These are phyloP conservation scores for Phytophthora litchii DNA, from an alignment of 352 stramenopile species.

Conservation along the genomic window DNA sequence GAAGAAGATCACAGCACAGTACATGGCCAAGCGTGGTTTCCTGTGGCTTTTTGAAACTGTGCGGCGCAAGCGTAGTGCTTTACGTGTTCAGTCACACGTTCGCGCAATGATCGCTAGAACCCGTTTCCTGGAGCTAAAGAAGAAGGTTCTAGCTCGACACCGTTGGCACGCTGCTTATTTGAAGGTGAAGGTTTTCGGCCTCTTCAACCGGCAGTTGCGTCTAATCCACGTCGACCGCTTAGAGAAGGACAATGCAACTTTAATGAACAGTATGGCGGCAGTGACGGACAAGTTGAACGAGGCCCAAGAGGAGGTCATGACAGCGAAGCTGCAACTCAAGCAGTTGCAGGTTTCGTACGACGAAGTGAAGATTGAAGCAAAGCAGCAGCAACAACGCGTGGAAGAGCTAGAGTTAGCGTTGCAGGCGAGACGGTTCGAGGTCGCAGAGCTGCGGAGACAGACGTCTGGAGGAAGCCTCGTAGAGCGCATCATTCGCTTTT, in stretches of 20 bases:
- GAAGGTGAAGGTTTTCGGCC: slow-evolving; percentile 56
- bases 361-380: slow-evolving; percentile 54
- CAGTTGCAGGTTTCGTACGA: slow-evolving; percentile 60
- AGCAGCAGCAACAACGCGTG: slow-evolving; percentile 67
- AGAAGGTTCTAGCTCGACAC: slow-evolving; percentile 64
- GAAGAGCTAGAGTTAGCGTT: slow-evolving; percentile 63
- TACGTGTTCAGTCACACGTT: slow-evolving; percentile 72
- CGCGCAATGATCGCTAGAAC: slow-evolving; percentile 71
- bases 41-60: slow-evolving; percentile 80
- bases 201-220: slow-evolving; percentile 67
- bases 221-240: slow-evolving; percentile 76
- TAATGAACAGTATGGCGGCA: slow-evolving; percentile 46
- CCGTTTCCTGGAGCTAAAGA: slow-evolving; percentile 67
- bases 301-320: slow-evolving; percentile 52
- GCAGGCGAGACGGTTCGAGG: slow-evolving; percentile 52
- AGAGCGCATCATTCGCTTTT: slow-evolving; percentile 85
- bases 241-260: slow-evolving; percentile 65
- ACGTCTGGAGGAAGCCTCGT: slow-evolving; percentile 38
- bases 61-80: slow-evolving; percentile 59
- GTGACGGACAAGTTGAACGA: slow-evolving; percentile 47
- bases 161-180: slow-evolving; percentile 72
- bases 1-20: slow-evolving; percentile 81
- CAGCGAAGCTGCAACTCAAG: slow-evolving; percentile 57
- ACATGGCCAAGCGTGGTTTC: slow-evolving; percentile 78
- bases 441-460: slow-evolving; percentile 56